Evolutionary conservation across 1,139 yeast genomes (phyloP).

Genomic region (Hemisphaericaspora xylanilytica): DNA sequence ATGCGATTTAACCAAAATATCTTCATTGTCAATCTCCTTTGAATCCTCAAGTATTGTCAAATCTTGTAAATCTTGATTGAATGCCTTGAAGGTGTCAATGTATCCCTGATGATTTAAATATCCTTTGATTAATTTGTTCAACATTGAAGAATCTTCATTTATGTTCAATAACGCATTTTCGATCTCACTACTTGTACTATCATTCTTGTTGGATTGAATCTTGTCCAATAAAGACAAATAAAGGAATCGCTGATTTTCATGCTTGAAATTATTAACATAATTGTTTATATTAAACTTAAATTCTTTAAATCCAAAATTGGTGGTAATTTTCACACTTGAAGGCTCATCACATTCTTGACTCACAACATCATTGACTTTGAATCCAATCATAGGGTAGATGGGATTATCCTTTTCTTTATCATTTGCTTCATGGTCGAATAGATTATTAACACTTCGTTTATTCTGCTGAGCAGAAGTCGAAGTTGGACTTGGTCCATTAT

Average conservation of each 20-base stretch:
- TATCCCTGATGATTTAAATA: slow-evolving; percentile 76
- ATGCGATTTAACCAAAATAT: slow-evolving; percentile 28
- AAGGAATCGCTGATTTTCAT: slow-evolving; percentile 20
- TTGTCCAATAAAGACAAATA: slow-evolving; percentile 13
- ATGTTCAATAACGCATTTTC: slow-evolving; percentile 25
- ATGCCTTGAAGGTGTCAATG: slow-evolving; percentile 62
- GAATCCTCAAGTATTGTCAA: slow-evolving; percentile 25
- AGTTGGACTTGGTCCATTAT: not conserved
- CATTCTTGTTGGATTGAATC: slow-evolving; percentile 6
- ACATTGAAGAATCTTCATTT: slow-evolving; percentile 30
- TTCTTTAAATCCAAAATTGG: slow-evolving; percentile 72
- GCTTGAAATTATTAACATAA: slow-evolving; percentile 51
- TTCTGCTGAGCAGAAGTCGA: not conserved
- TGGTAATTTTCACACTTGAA: slow-evolving; percentile 31
- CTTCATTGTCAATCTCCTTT: slow-evolving; percentile 10
- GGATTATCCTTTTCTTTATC: slow-evolving; percentile 20
- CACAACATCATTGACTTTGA: slow-evolving; percentile 30
- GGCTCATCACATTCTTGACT: slow-evolving; percentile 5
- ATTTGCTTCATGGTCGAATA: slow-evolving; percentile 20
- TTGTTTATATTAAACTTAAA: slow-evolving; percentile 72
- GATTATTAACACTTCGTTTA: slow-evolving; percentile 19
- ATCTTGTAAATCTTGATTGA: slow-evolving; percentile 44
- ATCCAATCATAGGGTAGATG: slow-evolving; percentile 43
- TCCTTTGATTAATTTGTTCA: slow-evolving; percentile 60
- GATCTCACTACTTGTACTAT: slow-evolving; percentile 9